These are phyloP conservation scores for Copromyces sp. DNA, from an alignment of 495 filamentous ascomycete genomes.

Conservation along the genomic window DNA sequence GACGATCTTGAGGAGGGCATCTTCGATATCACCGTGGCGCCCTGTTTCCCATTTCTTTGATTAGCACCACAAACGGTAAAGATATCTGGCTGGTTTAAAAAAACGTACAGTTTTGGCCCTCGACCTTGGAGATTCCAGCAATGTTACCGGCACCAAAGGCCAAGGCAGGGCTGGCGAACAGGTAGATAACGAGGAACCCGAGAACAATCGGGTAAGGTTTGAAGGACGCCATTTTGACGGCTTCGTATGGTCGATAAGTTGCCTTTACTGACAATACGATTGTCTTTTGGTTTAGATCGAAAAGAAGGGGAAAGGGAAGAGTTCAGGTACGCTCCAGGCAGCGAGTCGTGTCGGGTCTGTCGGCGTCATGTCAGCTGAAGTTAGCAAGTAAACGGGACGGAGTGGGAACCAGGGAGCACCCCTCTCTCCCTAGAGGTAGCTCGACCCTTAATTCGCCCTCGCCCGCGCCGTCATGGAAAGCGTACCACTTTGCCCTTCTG, in stretches of 20 bases:
- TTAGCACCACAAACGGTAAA: neutral
- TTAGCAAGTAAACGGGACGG: neutral
- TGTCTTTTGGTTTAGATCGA: neutral
- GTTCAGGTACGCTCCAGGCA: neutral
- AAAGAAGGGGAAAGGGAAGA: neutral
- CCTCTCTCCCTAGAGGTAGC: neutral
- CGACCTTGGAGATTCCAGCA: conserved; percentile 60
- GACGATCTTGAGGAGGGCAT: conserved; percentile 63
- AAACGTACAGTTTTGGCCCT: conserved; percentile 63
- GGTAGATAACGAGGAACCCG: conserved; percentile 45
- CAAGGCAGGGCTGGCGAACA: conserved; percentile 52
- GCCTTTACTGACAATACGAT: neutral
- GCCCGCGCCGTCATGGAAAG: neutral
- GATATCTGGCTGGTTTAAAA: too few relatives aligned
- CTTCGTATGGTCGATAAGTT: neutral
- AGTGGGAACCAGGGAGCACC: neutral
- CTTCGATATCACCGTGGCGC: conserved; percentile 95
- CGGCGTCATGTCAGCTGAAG: neutral
- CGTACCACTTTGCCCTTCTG: neutral
- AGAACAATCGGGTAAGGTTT: conserved; percentile 34
- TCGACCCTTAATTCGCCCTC: neutral
- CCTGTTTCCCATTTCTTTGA: conserved; percentile 24
- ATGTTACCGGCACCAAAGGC: conserved; percentile 90
- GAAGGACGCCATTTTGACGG: conserved; percentile 28
- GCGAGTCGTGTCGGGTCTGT: neutral